Base-by-base conservation (phyloP, 2,329 filamentous ascomycete genomes). In the Colletotrichum trifolii region DNA sequence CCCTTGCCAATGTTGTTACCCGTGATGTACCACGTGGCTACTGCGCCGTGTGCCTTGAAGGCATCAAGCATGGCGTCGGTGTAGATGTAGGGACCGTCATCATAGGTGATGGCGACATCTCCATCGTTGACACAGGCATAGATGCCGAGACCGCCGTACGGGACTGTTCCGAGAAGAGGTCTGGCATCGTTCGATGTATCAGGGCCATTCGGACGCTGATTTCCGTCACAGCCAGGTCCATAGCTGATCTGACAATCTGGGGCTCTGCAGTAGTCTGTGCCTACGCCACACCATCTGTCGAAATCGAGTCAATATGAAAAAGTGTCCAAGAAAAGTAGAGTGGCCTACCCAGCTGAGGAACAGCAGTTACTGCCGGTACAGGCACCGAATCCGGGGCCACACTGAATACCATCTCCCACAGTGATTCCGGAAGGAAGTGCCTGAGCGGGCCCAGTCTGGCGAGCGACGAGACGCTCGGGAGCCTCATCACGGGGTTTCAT, bases 11-110 rank as follows among this genome's bases (percentile, higher is more conserved):
- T 68, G 45, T 76, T 76, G 67, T 74, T 72, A 12, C 72, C 75
- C n/a, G 72, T 75, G 42, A 78, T 71, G 67, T 77, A 80, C 64
- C 76, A 80, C 1, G 75, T 81, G 7, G 75, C 78, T 33, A 72
- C 74, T 13, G 73, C 75, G 9, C 67, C 68, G 47, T 74, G 71
- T 0, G 50, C 52, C 35, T 73, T 78, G 67, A 81, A 69, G 6
- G 73, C 68, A 54, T 80, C 75, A 6, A 81, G 67, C 8, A 81
- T 67, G 8, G 69, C 68, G 1, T 33, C 52, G 0, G 78, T 81
- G 64, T 77, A 78, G 7, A 69, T 33, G 46, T 73, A 75, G 4
- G 78, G 77, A 0, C 77, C 76, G 38, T 80, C 77, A 54, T 79
- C 77, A 54, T 74, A 78, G 0, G 76, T 78, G 25, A 79, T 67